These are phyloP conservation scores for Ceratobasidium papillatum DNA, from an alignment of 1,284 basidiomycete species.

Conservation along the genomic window DNA sequence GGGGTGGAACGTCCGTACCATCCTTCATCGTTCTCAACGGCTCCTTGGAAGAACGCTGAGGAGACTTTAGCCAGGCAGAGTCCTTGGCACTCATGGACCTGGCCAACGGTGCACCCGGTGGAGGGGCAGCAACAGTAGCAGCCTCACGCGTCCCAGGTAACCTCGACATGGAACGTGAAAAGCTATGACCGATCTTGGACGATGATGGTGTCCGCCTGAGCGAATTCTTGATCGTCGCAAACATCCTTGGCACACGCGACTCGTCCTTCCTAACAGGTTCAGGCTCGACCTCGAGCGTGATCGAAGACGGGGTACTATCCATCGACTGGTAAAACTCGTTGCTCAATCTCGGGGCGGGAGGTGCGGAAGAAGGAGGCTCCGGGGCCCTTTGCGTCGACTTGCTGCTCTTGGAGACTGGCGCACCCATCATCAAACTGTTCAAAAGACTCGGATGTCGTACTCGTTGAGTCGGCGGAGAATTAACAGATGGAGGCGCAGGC, in stretches of 20 bases:
- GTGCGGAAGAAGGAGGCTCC: constrained; percentile 9
- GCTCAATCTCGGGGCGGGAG: not conserved
- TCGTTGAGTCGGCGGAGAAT: constrained; percentile 11
- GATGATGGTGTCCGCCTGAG: constrained; percentile 26
- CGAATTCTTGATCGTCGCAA: constrained; percentile 25
- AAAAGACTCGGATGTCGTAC: constrained; percentile 28
- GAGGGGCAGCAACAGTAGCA: not conserved
- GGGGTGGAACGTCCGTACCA: not conserved
- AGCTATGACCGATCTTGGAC: constrained; percentile 22
- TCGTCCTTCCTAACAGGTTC: constrained; percentile 21
- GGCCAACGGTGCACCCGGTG: constrained; percentile 20
- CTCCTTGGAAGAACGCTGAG: constrained; percentile 24
- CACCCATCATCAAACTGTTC: constrained; percentile 25
- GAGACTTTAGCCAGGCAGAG: constrained; percentile 27
- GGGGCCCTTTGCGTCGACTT: constrained; percentile 6
- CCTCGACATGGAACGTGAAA: constrained; percentile 31
- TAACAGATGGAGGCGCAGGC: not conserved
- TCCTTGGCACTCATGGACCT: constrained; percentile 34
- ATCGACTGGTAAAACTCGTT: constrained; percentile 15
- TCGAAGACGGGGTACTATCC: constrained; percentile 26
- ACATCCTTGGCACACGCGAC: constrained; percentile 30
- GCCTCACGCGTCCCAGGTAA: constrained; percentile 24
- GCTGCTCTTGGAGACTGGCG: constrained; percentile 19
- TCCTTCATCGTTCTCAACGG: constrained; percentile 18
- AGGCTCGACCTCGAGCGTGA: constrained; percentile 22